phyloP scores from a whole-genome alignment of 2,329 filamentous ascomycete species.

The Magnaporthiopsis poae region DNA sequence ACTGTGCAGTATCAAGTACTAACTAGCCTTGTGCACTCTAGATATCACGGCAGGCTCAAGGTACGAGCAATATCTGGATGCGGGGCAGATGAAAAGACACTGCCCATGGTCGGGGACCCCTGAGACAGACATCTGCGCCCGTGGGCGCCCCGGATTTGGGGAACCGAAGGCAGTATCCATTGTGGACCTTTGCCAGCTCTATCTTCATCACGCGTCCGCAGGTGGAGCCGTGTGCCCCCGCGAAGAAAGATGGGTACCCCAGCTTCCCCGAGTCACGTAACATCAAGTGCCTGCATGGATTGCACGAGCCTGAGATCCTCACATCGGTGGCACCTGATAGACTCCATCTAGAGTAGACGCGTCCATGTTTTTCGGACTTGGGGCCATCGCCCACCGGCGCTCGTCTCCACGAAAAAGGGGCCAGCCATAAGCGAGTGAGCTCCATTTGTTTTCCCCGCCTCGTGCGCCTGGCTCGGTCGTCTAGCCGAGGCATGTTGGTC shows the following conservation, averaged over 20 bases:
- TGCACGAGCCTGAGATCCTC: not conserved
- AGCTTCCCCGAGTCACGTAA: not conserved
- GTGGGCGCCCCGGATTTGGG: not conserved
- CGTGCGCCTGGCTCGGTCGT: not conserved
- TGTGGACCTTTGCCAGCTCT: not conserved
- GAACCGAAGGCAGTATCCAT: not conserved
- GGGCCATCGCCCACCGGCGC: not conserved
- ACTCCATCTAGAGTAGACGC: not conserved
- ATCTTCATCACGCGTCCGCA: not conserved
- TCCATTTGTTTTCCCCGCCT: not conserved
- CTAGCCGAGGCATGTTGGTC: not conserved
- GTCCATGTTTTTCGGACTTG: not conserved
- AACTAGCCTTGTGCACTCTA: not conserved
- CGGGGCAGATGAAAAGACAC: not conserved
- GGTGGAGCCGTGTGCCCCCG: slow-evolving; percentile 3
- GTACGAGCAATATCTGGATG: not conserved
- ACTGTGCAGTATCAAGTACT: not conserved
- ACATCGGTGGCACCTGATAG: not conserved
- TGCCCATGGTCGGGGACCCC: too few relatives aligned
- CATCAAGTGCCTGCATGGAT: not conserved
- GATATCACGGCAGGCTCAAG: not conserved
- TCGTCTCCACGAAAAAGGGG: not conserved
- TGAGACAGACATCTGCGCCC: not conserved
- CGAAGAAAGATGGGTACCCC: slow-evolving; percentile 15
- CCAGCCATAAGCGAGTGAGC: too few relatives aligned